Evolutionary conservation across 2,329 filamentous ascomycete genomes (phyloP).

Genomic region (Penicillium glabrum): DNA sequence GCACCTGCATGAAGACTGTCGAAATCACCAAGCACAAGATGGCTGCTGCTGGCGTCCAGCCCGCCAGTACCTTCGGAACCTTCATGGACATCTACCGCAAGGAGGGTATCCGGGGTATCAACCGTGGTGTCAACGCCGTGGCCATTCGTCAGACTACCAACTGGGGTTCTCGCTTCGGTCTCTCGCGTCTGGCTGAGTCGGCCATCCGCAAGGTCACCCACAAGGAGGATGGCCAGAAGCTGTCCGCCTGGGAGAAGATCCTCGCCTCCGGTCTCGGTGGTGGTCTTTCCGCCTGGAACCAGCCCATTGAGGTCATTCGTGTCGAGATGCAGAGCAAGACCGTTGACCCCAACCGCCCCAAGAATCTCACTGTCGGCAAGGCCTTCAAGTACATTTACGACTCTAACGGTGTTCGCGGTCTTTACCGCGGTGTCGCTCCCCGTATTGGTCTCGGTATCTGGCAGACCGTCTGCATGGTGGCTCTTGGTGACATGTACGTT

Average conservation of each 20-base stretch:
- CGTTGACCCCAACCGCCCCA: conserved; percentile 93
- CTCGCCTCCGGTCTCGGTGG: conserved; percentile 82
- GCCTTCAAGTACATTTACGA: conserved; percentile 81
- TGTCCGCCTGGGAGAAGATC: conserved; percentile 82
- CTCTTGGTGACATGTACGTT: conserved; percentile 92
- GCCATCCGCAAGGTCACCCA: conserved; percentile 76
- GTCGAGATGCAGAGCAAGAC: conserved; percentile 99
- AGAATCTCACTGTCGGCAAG: conserved; percentile 97
- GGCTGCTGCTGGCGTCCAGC: conserved; percentile 76
- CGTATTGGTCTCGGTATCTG: conserved; percentile 94
- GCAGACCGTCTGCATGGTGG: conserved; percentile 99
- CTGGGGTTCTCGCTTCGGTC: conserved; percentile 95
- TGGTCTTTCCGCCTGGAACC: conserved; percentile 96
- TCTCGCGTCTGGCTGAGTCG: conserved; percentile 86
- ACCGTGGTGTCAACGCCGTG: conserved; percentile 97
- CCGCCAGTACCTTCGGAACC: conserved; percentile 86
- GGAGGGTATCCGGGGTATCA: conserved; percentile 94
- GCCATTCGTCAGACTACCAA: conserved; percentile 99
- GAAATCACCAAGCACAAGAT: conserved; percentile 99
- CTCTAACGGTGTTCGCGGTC: conserved; percentile 81
- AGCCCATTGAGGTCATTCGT: conserved; percentile 98
- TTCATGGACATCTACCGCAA: conserved; percentile 97
- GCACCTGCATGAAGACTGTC: conserved; percentile 99
- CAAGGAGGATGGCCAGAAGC: conserved; percentile 78
- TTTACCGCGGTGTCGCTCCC: conserved; percentile 94